Evolutionary conservation across 345 rosid genomes (phyloP).

Genomic region (Eucalyptus camaldulensis): DNA sequence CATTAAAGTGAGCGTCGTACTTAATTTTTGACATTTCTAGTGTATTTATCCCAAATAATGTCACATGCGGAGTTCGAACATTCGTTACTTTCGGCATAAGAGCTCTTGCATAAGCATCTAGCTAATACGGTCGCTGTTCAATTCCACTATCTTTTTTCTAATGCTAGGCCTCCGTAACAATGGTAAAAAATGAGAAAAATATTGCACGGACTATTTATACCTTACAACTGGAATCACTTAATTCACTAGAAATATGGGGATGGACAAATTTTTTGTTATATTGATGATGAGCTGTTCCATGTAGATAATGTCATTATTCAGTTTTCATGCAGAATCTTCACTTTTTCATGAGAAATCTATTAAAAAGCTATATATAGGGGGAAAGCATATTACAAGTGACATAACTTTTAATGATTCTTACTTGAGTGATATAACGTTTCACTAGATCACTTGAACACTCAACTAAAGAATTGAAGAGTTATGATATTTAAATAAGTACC

Average conservation of each 20-base stretch:
- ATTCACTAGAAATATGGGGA: background rate
- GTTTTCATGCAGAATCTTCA: background rate
- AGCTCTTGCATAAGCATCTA: background rate
- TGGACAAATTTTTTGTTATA: background rate
- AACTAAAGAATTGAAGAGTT: too few species aligned
- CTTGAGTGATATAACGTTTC: background rate
- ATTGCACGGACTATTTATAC: background rate
- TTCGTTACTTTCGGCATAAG: rapidly evolving
- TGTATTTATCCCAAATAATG: too few species aligned
- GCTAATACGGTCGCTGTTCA: background rate
- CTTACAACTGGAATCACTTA: background rate
- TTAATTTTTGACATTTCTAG: too few species aligned
- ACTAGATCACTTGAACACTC: background rate
- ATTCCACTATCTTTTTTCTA: background rate
- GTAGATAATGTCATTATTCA: background rate
- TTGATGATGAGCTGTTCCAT: background rate
- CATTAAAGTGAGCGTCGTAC: too few species aligned
- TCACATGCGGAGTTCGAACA: background rate
- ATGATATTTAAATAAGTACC: too few species aligned
- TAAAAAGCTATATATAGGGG: background rate
- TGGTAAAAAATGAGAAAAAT: background rate
- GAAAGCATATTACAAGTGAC: background rate
- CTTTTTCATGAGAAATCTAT: background rate
- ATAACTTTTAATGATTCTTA: too few species aligned
- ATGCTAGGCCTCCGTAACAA: background rate